These are phyloP conservation scores for Sugiyamaella sp. DNA, from an alignment of 1,139 yeast genomes.

Conservation along the genomic window DNA sequence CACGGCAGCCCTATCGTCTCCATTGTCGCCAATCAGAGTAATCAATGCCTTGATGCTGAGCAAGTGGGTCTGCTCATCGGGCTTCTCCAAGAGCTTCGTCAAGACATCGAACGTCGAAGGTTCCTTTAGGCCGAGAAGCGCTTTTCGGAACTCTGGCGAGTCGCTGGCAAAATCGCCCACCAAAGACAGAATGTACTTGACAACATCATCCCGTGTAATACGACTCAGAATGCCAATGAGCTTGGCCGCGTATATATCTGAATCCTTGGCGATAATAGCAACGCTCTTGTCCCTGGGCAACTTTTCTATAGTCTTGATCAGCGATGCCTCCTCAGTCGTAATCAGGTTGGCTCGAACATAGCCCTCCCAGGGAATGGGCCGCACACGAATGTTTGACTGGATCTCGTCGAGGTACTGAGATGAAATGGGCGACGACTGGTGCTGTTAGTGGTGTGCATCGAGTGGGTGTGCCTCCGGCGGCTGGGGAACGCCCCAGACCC, in stretches of 20 bases:
- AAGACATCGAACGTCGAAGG: constrained; percentile 59
- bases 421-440: constrained; percentile 11
- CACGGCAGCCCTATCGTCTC: constrained; percentile 24
- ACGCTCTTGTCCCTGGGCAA: constrained; percentile 40
- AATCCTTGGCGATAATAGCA: constrained; percentile 44
- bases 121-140: constrained; percentile 51
- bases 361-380: constrained; percentile 94
- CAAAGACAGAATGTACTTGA: constrained; percentile 71
- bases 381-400: constrained; percentile 71
- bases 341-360: constrained; percentile 75
- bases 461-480: neutral
- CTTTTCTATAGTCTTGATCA: constrained; percentile 67
- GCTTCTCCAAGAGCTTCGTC: constrained; percentile 50
- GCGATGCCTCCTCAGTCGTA: constrained; percentile 64
- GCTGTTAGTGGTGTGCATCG: neutral
- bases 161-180: constrained; percentile 62
- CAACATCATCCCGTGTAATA: constrained; percentile 64
- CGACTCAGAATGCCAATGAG: constrained; percentile 59
- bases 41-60: constrained; percentile 42
- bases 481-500: neutral
- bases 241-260: constrained; percentile 59
- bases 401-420: constrained; percentile 74
- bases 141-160: constrained; percentile 51
- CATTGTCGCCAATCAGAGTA: constrained; percentile 33
- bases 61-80: constrained; percentile 45